Evolutionary conservation across 2,329 filamentous ascomycete species (phyloP), one percentile per base, ranked within the genome.

Genomic region (Colletotrichum filicis): DNA sequence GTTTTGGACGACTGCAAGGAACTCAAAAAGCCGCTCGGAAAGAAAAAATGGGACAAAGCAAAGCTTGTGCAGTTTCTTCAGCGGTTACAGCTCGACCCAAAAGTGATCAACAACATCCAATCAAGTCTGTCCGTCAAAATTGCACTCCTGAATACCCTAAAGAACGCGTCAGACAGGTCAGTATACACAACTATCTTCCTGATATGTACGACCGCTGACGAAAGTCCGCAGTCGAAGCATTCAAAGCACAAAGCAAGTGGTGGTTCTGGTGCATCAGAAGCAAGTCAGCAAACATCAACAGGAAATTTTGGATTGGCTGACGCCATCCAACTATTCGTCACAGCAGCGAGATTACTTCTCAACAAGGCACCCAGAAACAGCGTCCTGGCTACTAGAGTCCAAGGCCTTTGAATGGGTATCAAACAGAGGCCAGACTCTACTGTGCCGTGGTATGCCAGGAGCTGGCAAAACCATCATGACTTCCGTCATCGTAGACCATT

Each of bases 361-460:
- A 1, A 8, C 1, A 19, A 49, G 19, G 8, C 19, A 49, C 0
- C 6, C 5, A 11, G 19, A 9, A 9, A 49, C 42, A 8, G 16
- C 19, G 1, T 8, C 19, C 2, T 49, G 42, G 42, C 42, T 49
- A n/a, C 6, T 49, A n/a, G 19, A 49, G 42, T n/a, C 42, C 19
- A n/a, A 4, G 2, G 16, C n/a, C 5, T 49, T 49, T 4, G 7
- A 49, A 22, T 85, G 81, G 83, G 0, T n/a, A 11, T 0, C 68
- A 2, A 52, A 61, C 0, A 30, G 68, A 0, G 74, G 74, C 0
- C 71, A 78, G 35, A 84, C 79, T 0, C 68, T 88, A 0, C 85
- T 86, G 66, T 88, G 84, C 74, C 80, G 79, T 5, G 85, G 86
- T 0, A 85, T 85, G 28, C 85, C 85, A 0, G 86, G 86, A 0